Conservation (phyloP, 495 filamentous ascomycete genomes). For the Lasiosphaeriaceae sp. region DNA sequence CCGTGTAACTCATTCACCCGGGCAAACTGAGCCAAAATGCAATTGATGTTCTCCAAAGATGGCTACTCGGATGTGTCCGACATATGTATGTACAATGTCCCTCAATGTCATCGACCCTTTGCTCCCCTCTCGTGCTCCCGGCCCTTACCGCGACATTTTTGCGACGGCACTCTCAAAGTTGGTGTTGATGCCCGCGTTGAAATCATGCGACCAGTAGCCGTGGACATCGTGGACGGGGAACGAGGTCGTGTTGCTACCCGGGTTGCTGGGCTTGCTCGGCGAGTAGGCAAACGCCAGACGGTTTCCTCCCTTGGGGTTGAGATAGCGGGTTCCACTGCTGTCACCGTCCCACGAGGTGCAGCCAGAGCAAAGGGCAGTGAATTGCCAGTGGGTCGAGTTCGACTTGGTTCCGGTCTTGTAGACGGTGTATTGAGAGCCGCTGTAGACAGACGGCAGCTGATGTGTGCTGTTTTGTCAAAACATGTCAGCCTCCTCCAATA, state of each 20-base stretch:
- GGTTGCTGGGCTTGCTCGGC: constrained; percentile 25
- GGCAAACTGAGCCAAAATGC: no score
- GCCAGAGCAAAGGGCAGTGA: constrained; percentile 40
- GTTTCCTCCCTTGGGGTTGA: constrained; percentile 35
- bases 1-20: no score
- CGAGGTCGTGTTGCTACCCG: constrained; percentile 26
- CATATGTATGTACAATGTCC: no score
- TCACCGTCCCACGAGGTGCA: constrained; percentile 33
- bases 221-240: constrained; percentile 38
- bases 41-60: no score
- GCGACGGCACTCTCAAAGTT: background rate
- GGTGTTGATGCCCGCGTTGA: constrained; percentile 33
- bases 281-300: constrained; percentile 43
- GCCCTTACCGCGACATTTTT: no score
- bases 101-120: no score
- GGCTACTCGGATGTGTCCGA: no score
- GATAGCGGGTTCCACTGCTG: constrained; percentile 22
- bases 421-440: constrained; percentile 27
- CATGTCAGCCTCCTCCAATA: background rate
- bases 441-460: constrained; percentile 26
- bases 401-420: constrained; percentile 32
- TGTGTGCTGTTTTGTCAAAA: constrained; percentile 25
- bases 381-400: constrained; percentile 45
- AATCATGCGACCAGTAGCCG: constrained; percentile 44
- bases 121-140: no score